Evolutionary conservation across 768 basidiomycete species (phyloP).

Genomic region (Mycena floridula): DNA sequence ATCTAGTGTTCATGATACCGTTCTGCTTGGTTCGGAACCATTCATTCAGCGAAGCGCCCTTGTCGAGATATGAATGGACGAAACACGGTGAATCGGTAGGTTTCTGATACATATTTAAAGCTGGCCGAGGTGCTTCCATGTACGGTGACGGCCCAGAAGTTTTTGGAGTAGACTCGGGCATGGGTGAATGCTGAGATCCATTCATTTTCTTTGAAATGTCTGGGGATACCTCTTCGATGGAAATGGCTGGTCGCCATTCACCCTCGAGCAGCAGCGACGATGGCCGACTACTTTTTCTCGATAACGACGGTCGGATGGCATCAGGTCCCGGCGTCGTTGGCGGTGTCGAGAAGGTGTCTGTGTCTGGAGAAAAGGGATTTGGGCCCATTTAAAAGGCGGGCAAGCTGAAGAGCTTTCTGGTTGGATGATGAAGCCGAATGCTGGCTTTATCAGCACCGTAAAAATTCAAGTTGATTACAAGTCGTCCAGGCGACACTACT

Average conservation of each 20-base stretch:
- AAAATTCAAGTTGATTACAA: too few relatives aligned
- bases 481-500: too few relatives aligned
- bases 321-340: conserved; percentile 28
- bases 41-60: conserved; percentile 69
- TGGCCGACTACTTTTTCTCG: conserved; percentile 36
- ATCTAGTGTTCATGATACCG: conserved; percentile 19
- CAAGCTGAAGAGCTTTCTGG: too few relatives aligned
- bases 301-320: conserved; percentile 30
- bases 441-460: too few relatives aligned
- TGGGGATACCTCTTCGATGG: conserved; percentile 33
- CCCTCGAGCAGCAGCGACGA: conserved; percentile 37
- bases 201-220: conserved; percentile 16
- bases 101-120: conserved; percentile 21
- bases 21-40: conserved; percentile 53
- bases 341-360: conserved; percentile 37
- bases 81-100: conserved; percentile 76
- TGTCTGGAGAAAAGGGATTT: conserved; percentile 22
- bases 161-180: neutral
- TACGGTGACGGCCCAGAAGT: neutral
- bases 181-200: conserved; percentile 1
- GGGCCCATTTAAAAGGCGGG: neutral
- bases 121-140: conserved; percentile 13
- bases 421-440: too few relatives aligned
- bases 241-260: conserved; percentile 38
- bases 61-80: conserved; percentile 88